A percentile compares a stretch with the other conserved stretches of the same genome.
Conservation (phyloP, 805 yeast genomes). For the Candida taoyuanica region DNA sequence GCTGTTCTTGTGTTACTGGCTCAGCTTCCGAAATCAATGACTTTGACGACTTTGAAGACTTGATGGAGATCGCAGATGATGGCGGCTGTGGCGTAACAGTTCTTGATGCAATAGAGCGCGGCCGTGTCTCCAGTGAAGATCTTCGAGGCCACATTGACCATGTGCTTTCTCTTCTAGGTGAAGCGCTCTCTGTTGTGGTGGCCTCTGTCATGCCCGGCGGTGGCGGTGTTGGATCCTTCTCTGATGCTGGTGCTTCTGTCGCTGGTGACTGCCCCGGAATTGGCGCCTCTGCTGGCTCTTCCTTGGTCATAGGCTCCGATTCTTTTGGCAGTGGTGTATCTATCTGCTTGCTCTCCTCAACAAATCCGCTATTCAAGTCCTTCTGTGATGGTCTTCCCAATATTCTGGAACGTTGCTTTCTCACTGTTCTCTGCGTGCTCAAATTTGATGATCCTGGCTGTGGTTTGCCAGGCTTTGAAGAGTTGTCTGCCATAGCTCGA, state of each 20-base stretch:
- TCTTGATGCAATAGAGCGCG: neutral
- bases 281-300: neutral
- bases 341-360: neutral
- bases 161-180: slow-evolving; percentile 11
- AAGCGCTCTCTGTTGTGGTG: neutral
- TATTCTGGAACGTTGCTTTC: slow-evolving; percentile 12
- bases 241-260: neutral
- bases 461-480: neutral
- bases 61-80: slow-evolving; percentile 8
- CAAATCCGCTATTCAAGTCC: slow-evolving; percentile 4
- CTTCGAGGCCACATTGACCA: slow-evolving; percentile 15
- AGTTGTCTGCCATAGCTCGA: slow-evolving; percentile 1
- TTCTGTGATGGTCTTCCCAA: slow-evolving; percentile 10
- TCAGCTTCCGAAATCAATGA: slow-evolving; percentile 1
- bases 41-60: slow-evolving; percentile 5
- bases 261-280: neutral
- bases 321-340: neutral
- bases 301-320: neutral
- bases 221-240: neutral
- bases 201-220: neutral
- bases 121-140: slow-evolving; percentile 3
- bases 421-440: slow-evolving; percentile 1
- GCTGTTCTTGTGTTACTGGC: neutral
- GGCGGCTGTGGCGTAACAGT: neutral
- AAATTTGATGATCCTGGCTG: neutral